Evolutionary conservation across 2,329 filamentous ascomycete genomes (phyloP).

Genomic region (Trichoderma sp.): DNA sequence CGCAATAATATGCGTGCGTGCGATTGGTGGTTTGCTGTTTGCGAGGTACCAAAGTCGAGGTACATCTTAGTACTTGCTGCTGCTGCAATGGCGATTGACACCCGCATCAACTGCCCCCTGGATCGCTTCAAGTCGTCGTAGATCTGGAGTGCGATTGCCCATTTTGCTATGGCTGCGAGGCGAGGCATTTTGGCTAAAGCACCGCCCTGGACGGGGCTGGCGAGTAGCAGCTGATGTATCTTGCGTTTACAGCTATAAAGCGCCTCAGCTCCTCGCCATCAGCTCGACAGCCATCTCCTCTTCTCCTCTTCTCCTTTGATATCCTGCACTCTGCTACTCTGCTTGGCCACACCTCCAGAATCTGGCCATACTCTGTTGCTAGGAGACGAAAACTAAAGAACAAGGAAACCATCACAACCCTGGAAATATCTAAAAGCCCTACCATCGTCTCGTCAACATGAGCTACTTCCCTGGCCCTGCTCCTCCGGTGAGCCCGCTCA

Average conservation of each 20-base stretch:
- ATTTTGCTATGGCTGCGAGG: neutral
- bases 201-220: neutral
- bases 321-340: neutral
- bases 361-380: neutral
- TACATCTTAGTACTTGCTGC: neutral
- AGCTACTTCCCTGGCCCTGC: slow-evolving; percentile 27
- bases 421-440: neutral
- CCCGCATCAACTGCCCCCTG: neutral
- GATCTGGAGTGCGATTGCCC: slow-evolving; percentile 3
- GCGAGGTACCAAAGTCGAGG: no score
- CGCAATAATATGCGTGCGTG: neutral
- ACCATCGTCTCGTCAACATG: neutral
- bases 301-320: neutral
- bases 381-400: neutral
- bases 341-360: neutral
- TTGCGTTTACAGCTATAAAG: slow-evolving; percentile 5
- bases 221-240: neutral
- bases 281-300: neutral
- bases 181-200: neutral
- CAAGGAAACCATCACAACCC: neutral
- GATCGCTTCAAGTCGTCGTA: neutral
- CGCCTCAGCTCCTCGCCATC: neutral
- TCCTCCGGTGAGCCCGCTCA: slow-evolving; percentile 57
- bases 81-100: neutral
- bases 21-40: neutral